Evolutionary conservation across 345 rosid species (phyloP), one percentile per base, ranked within the genome.

Genomic region (Lepidium didymum): DNA sequence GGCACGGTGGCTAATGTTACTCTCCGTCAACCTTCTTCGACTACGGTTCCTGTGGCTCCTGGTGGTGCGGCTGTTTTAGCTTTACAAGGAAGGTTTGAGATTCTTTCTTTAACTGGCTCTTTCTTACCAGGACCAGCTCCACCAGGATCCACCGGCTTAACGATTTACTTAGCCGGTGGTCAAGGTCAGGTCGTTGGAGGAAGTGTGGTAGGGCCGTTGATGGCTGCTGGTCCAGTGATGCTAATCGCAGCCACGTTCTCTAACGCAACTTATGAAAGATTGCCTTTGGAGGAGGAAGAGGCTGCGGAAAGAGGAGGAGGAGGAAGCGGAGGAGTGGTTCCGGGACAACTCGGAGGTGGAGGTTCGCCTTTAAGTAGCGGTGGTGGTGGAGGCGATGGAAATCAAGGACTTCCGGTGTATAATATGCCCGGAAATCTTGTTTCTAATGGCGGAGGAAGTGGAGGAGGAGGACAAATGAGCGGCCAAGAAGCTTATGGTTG

Each of bases 1-100:
- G 91, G 91, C 10, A 79, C 85, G 15, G 91, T 86, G 53, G 78
- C 84, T 23, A 84, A 86, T 67, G 91, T 86, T 6, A 86, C 87
- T 19, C 83, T 86, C 58, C 80, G 85, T 56, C 91, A 86, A 69
- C 78, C 78, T 2, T 68, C 78, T 0, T 9, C 70, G 1, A 64
- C 74, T 33, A 14, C 74, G 0, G 72, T 64, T 14, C 7, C 70
- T 8, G 40, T 41, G 7, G 55, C 59, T 7, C 53, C 74, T 4
- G 70, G 69, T 11, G 70, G 74, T 44, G 69, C 59, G 23, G 76
- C 82, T 3, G 84, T 78, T 69, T 75, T 81, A 72, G 84, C 82
- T 52, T 74, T 81, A 38, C 84, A 81, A 41, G 84, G 84, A 25
- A 61, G 82, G 69, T 78, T 78, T 31, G 84, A 81, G 78, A 78